Conservation (phyloP, 1,139 yeast genomes). For the Groenewaldozyma auringiensis region DNA sequence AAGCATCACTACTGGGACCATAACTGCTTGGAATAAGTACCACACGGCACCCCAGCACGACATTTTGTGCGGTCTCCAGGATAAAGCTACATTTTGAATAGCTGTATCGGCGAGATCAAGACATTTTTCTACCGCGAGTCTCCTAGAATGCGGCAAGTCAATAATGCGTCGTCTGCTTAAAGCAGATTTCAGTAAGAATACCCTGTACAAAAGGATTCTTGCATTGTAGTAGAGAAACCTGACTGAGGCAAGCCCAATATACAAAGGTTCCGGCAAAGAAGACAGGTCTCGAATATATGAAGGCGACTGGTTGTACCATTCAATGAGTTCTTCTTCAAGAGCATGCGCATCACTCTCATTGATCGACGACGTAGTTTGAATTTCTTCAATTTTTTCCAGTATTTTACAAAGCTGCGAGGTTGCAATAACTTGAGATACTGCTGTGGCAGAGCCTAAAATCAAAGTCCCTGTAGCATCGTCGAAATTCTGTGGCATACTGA, state of each 20-base stretch:
- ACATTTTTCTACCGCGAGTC: conserved; percentile 2
- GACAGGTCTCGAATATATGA: background rate
- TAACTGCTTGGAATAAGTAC: conserved; percentile 9
- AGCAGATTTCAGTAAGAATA: conserved; percentile 1
- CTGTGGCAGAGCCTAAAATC: background rate
- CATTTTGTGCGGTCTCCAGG: conserved; percentile 9
- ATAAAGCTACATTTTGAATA: conserved; percentile 1
- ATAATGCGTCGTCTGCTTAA: background rate
- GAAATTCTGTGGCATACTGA: conserved; percentile 4
- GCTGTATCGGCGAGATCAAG: background rate
- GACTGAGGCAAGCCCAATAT: background rate
- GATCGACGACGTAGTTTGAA: background rate
- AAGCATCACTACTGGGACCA: conserved; percentile 7
- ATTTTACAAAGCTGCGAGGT: conserved; percentile 1
- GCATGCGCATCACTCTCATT: background rate
- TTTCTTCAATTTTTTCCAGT: conserved; percentile 1
- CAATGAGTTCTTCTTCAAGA: conserved; percentile 1
- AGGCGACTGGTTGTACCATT: conserved; percentile 5
- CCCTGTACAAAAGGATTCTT: conserved; percentile 2
- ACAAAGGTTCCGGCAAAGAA: background rate
- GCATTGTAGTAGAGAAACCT: conserved; percentile 4
- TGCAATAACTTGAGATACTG: background rate
- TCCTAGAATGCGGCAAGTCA: background rate
- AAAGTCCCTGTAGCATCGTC: background rate
- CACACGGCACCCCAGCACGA: conserved; percentile 10